These are phyloP conservation scores for Arxiozyma slooffiae DNA, from an alignment of 1,139 yeast genomes.

Conservation along the genomic window DNA sequence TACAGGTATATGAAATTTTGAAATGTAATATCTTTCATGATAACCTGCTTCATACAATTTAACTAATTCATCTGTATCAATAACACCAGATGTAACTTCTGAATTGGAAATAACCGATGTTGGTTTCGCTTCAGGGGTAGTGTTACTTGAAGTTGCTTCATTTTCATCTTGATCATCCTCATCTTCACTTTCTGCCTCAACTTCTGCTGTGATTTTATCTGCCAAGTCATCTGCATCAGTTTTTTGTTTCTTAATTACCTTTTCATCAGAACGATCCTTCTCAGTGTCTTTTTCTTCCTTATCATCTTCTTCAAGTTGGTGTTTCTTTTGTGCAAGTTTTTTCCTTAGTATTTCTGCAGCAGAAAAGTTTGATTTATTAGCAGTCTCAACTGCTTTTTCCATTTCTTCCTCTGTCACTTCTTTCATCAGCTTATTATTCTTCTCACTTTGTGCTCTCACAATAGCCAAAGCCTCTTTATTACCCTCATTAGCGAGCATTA, in stretches of 20 bases:
- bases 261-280: conserved; percentile 11
- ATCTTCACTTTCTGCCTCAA: conserved; percentile 19
- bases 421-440: conserved; percentile 20
- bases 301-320: conserved; percentile 15
- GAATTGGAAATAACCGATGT: conserved; percentile 27
- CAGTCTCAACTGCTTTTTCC: conserved; percentile 29
- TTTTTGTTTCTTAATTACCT: conserved; percentile 8
- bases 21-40: conserved; percentile 65
- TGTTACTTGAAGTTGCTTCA: conserved; percentile 2
- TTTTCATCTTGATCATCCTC: conserved; percentile 8
- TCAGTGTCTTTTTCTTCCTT: conserved; percentile 8
- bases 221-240: conserved; percentile 12
- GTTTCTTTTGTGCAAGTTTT: conserved; percentile 27
- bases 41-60: conserved; percentile 84
- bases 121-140: conserved; percentile 7
- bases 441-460: conserved; percentile 37
- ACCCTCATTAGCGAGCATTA: conserved; percentile 69
- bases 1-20: conserved; percentile 55
- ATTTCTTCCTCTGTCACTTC: conserved; percentile 24
- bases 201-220: conserved; percentile 21
- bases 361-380: conserved; percentile 32
- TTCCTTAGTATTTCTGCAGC: conserved; percentile 38
- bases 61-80: conserved; percentile 47
- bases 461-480: conserved; percentile 63
- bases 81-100: conserved; percentile 25